phyloP scores from a whole-genome alignment of 768 basidiomycete species.

The Boletus vermiculosoides region DNA sequence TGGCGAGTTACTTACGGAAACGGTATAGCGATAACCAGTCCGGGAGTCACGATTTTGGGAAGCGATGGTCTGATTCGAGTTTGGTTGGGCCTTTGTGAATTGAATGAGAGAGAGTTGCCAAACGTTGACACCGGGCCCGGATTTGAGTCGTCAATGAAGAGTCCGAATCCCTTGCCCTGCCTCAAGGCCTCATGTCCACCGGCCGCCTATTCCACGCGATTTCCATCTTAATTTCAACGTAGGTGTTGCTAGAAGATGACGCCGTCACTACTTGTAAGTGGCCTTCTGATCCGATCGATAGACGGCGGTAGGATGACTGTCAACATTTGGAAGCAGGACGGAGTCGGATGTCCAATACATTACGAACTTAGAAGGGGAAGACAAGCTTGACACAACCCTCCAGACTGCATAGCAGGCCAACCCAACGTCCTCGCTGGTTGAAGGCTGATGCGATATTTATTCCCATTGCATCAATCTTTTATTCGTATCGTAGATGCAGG shows the following conservation, averaged over 20 bases:
- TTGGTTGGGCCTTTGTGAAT: neutral
- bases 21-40: neutral
- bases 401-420: neutral
- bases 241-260: neutral
- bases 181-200: conserved; percentile 25
- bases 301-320: neutral
- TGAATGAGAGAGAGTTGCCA: neutral
- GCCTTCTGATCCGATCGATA: neutral
- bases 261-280: too few relatives aligned
- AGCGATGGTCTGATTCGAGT: neutral
- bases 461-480: neutral
- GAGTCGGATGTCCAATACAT: neutral
- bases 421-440: neutral
- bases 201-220: conserved; percentile 7
- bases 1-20: conserved; percentile 8
- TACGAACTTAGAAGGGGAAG: neutral
- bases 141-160: conserved; percentile 3
- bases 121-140: too few relatives aligned
- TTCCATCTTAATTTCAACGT: conserved; percentile 17
- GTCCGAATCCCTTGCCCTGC: conserved; percentile 9
- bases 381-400: neutral
- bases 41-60: neutral
- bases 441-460: neutral
- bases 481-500: neutral
- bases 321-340: neutral